Evolutionary conservation across 2,329 filamentous ascomycete genomes (phyloP), one percentile per base, ranked within the genome.

Genomic region (Pleoardoris graminearum): DNA sequence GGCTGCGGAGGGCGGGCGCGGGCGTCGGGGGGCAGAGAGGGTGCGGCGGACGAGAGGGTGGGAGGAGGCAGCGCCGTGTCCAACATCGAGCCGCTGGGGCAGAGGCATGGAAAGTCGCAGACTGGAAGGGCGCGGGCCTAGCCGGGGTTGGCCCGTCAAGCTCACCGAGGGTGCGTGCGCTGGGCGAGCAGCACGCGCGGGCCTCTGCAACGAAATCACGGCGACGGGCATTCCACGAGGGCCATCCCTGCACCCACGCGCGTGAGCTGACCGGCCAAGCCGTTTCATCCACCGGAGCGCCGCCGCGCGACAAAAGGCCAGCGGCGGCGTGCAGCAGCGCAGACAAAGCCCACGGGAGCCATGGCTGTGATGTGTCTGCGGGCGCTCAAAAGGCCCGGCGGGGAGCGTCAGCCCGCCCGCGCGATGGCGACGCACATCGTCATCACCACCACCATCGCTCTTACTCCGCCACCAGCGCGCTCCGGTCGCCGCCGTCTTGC

Each of bases 91-190:
- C 62, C 63, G 60, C 62, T 55, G 54, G 60, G 60, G 58, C 58
- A 66, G 66, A 68, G 64, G 53, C 58, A 63, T 65, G 68, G 33
- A 65, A 68, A 60, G 60, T 65, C 60, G 57, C 62, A 62, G 60
- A 62, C 61, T 51, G 66, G 60, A 54, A 65, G 61, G 43, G 62
- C 63, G 69, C 67, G 67, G 67, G 65, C 50, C 62, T 68, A 65
- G 67, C 67, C 65, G 64, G 66, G 66, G 68, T 68, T n/a, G 57
- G 61, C 53, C 55, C 57, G 54, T 55, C 45, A 39, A 53, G 38
- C 23, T 51, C 59, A 36, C 51, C 25, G 51, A n/a, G 60, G 36
- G 38, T 37, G 51, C 53, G 55, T 47, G 44, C 44, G 44, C 42
- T 47, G 44, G 44, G 44, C 44, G 21, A 47, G 32, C 33, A 47